Evolutionary conservation across 2,329 filamentous ascomycete genomes (phyloP), one percentile per base, ranked within the genome.

Genomic region (Verticillium dahliae): DNA sequence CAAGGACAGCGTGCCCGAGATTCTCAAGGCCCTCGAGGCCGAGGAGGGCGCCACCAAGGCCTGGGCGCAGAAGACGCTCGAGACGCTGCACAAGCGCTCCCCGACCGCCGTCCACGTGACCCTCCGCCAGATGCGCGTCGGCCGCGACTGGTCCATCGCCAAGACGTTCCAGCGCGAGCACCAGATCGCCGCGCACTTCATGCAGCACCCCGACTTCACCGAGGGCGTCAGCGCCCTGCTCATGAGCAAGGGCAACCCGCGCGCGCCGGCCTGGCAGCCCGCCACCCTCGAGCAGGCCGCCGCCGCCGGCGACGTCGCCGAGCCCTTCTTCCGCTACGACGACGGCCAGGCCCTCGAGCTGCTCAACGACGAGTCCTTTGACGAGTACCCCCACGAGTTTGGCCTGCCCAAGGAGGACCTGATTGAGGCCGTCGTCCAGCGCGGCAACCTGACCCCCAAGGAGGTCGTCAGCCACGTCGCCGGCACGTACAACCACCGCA

Each of bases 121-220:
- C 1, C 83, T 97, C 61, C 83, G 86, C 67, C 91, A 96, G 78
- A 90, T 98, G 85, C 89, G 87, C 67, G 76, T 90, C 57, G 92
- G 91, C 63, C 77, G 79, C 67, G 72, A 80, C 38, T 98, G 95
- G 95, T 82, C 83, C 65, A 97, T 99, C 69, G 79, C 84, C 15
- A 85, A 97, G 76, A 88, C 94, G 1, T 99, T 98, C 81, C 81
- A 88, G 71, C 87, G 87, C 65, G 95, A 99, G 79, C 85, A 95
- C 76, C 83, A 89, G 71, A 92, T 99, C 63, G 92, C 94, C 1
- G 80, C 83, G 62, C 85, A 87, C 65, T 98, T 99, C 80, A 98
- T 99, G 94, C 82, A 83, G 61, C 89, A 95, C 73, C 90, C 86
- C 4, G 95, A 99, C 75, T 99, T 99, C 71, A 87, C 87, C 54